Evolutionary conservation across 176 grass and related monocot genomes (phyloP), one percentile per base, ranked within the genome.

Genomic region (Urochloa ruziziensis): DNA sequence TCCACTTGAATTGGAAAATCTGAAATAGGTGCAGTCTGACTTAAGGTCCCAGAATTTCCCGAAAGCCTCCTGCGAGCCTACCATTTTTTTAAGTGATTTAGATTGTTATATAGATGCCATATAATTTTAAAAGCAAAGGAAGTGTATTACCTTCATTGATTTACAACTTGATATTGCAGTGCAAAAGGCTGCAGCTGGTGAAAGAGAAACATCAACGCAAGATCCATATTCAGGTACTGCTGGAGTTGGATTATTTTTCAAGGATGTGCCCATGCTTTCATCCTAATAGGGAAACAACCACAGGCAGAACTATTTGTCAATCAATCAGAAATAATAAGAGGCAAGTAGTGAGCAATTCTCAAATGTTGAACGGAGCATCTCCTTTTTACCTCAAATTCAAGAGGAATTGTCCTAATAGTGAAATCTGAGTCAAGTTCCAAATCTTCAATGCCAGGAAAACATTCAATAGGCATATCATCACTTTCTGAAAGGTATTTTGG

Each of bases 341-440:
- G 72, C 46, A 2, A 24, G 4, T 70, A 76, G 49, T 74, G 56
- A 82, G 40, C 13, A 78, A 47, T 64, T 53, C 63, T 44, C 44
- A 71, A 82, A 61, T 28, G 34, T 37, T 53, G 14, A 62, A 82
- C 64, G 35, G 54, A 81, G 53, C 1, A 28, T 77, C 54, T 71
- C 35, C 12, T 77, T 70, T 80, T 64, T 62, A 91, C 94, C 91
- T 94, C 78, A 78, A 94, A 87, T 29, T 80, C 72, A 62, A 88
- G 89, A 88, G 94, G 94, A 76, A 96, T 85, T 57, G 88, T 93
- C 63, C 77, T 85, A 88, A 93, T 93, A 76, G 73, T 77, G 80
- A 95, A 95, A 83, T 90, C 87, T 37, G 76, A 86, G 44, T 95
- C 84, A 51, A 76, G 36, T 81, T 92, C 82, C 32, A 77, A 77